Base-by-base conservation (phyloP, 257 asterid genomes). In the Capsicum rhomboideum region DNA sequence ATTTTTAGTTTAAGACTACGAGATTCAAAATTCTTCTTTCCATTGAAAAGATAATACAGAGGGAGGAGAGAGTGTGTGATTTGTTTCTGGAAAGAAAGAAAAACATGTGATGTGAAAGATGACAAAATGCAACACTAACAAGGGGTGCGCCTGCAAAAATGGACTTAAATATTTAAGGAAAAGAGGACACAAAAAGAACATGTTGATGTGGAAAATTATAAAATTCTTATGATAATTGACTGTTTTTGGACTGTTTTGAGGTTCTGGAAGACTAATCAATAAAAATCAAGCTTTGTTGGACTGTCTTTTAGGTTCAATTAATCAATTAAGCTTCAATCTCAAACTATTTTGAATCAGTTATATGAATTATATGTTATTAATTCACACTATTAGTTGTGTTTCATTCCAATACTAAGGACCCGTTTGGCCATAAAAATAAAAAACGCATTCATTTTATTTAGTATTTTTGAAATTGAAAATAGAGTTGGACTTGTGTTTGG, bases 321-420 rank as follows among this genome's bases (percentile, higher is more conserved):
- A 59, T 59, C 68, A 23, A 59, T 4, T 23, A 10, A 12, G 23
- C 14, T 11, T 59, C 67, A 59, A 59, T 59, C 34, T 31, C 37
- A 2, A 31, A 31, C 37, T 31, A 31, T 21, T 21, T 59, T 10
- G 23, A 21, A 23, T 21, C 6, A 0, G 20, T 6, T 11, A 23
- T 23, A 61, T 26, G 13, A 0, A 23, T 11, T 11, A 59, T 12
- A 1, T 63, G 10, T 2, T 0, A 26, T 26, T 21, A 26, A 61
- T 1, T 61, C 2, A 0, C 0, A 23, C 8, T 11, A 21, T 59
- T 21, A 0, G 6, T 2, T 11, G 6, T 23, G 3, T 1, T 42
- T 42, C 49, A 31, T 31, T 31, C 37, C 37, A 31, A 31, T n/a
- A n/a, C n/a, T n/a, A n/a, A n/a, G n/a, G n/a, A n/a, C n/a, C n/a